Percentiles rank a stretch among this genome's conserved stretches.
Evolutionary conservation across 257 asterid genomes (phyloP).

Genomic region (Datura wrightii): DNA sequence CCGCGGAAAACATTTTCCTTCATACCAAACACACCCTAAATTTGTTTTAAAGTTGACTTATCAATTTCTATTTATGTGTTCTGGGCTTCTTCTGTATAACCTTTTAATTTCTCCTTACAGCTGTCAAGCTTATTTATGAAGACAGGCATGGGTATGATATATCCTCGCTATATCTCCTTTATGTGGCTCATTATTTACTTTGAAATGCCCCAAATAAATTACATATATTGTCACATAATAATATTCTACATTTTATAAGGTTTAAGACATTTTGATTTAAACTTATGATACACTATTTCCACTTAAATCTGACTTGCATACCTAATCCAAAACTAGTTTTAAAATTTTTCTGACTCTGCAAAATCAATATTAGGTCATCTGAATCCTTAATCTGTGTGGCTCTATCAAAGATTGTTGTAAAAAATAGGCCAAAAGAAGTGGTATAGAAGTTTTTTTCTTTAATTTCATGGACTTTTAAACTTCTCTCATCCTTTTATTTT

Average conservation of each 20-base stretch:
- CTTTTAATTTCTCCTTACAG: conserved; percentile 47
- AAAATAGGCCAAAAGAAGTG: not conserved
- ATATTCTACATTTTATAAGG: not conserved
- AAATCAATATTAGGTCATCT: not conserved
- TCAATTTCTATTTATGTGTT: conserved; percentile 16
- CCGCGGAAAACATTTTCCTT: not conserved
- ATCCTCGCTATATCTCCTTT: conserved; percentile 38
- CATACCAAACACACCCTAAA: conserved; percentile 12
- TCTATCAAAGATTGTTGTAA: not conserved
- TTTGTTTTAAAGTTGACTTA: not conserved
- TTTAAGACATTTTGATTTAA: conserved; percentile 13
- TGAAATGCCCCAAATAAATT: not conserved
- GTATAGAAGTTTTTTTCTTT: not conserved
- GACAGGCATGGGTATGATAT: conserved; percentile 65
- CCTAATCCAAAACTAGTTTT: conserved; percentile 15
- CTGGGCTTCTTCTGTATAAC: not conserved
- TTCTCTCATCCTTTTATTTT: conserved; percentile 15
- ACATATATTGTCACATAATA: not conserved
- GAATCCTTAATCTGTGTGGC: conserved; percentile 18
- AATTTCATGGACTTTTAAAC: not conserved
- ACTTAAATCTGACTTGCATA: not conserved
- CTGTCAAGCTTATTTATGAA: conserved; percentile 57
- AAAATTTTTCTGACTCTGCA: not conserved
- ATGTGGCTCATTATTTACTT: conserved; percentile 1
- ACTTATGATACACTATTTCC: not conserved